Conservation (phyloP, 2,329 filamentous ascomycete genomes). For the Fusarium oligoseptatum region DNA sequence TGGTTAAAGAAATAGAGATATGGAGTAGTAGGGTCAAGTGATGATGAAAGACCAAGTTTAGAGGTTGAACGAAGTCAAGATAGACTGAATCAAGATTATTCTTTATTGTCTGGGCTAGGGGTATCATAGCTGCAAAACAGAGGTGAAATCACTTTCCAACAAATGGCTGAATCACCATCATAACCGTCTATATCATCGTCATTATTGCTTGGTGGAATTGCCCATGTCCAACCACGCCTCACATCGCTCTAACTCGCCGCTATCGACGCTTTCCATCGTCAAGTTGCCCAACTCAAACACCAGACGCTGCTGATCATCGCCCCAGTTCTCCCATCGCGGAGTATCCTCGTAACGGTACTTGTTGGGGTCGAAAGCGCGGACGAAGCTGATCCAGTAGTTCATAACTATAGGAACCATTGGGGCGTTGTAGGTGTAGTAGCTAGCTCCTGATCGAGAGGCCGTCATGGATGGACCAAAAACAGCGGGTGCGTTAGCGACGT, state of each 20-base stretch:
- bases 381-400: conserved; percentile 65
- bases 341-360: conserved; percentile 47
- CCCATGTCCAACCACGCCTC: conserved; percentile 57
- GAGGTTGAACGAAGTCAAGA: not conserved
- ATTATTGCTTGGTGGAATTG: conserved; percentile 45
- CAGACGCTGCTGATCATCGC: conserved; percentile 48
- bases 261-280: conserved; percentile 55
- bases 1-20: not conserved
- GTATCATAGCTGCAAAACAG: conserved; percentile 31
- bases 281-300: conserved; percentile 56
- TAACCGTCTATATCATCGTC: conserved; percentile 8
- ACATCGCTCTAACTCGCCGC: conserved; percentile 55
- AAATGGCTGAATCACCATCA: conserved; percentile 7
- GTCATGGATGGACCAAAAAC: conserved; percentile 61
- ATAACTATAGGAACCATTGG: conserved; percentile 61
- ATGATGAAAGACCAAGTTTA: not conserved
- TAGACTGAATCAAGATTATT: not conserved
- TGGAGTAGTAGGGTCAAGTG: not conserved
- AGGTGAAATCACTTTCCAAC: not conserved
- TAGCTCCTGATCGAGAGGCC: conserved; percentile 35
- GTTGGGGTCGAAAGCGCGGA: conserved; percentile 61
- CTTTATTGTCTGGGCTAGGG: conserved; percentile 12
- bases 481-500: conserved; percentile 62
- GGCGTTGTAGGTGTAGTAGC: conserved; percentile 61
- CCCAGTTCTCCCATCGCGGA: conserved; percentile 60